Evolutionary conservation across 805 yeast genomes (phyloP).

Genomic region (Ogataea methanolica): DNA sequence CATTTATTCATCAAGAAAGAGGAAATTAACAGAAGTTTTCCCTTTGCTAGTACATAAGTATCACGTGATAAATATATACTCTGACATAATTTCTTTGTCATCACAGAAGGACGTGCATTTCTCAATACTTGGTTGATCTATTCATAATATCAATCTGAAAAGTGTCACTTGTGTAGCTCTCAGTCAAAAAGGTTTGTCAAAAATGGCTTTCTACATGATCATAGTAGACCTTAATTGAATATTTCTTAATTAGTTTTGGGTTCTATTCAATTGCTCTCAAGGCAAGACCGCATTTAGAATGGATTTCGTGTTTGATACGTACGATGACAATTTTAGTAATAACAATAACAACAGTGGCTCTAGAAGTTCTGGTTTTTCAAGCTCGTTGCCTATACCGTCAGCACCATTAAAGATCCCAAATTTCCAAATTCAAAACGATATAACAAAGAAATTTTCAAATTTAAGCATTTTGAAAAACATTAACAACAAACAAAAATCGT

Average conservation of each 20-base stretch:
- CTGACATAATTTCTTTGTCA: no score
- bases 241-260: background rate
- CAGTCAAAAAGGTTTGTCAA: no score
- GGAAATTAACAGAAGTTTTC: no score
- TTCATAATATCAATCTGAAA: no score
- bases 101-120: no score
- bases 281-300: slow-evolving; percentile 36
- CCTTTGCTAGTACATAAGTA: no score
- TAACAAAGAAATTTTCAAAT: slow-evolving; percentile 34
- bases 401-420: slow-evolving; percentile 35
- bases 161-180: no score
- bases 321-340: slow-evolving; percentile 9
- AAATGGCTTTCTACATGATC: no score
- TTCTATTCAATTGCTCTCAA: background rate
- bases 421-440: slow-evolving; percentile 31
- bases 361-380: slow-evolving; percentile 3
- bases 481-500: slow-evolving; percentile 9
- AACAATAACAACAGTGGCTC: slow-evolving; percentile 1
- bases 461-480: slow-evolving; percentile 28
- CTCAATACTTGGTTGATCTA: no score
- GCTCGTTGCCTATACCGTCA: slow-evolving; percentile 32
- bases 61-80: no score
- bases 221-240: background rate
- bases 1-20: no score
- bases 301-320: slow-evolving; percentile 29